Evolutionary conservation across 768 basidiomycete genomes (phyloP).

Genomic region (Lenzites betulinus): DNA sequence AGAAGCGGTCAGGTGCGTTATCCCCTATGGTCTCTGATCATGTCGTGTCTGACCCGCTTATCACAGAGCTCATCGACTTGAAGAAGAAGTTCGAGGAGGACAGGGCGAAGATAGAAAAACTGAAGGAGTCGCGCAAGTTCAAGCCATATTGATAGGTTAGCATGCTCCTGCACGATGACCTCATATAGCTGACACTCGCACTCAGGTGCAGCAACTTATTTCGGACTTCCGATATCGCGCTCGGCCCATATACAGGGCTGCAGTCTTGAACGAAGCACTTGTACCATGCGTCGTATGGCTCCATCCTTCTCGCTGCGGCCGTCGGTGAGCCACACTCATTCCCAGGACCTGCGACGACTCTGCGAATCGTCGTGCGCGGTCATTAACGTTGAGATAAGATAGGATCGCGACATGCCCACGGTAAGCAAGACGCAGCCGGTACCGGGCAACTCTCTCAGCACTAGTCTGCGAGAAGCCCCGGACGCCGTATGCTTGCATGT

Average conservation of each 20-base stretch:
- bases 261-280: not conserved
- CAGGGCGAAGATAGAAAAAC: constrained; percentile 79
- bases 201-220: not conserved
- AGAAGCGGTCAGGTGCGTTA: constrained; percentile 76
- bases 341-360: not conserved
- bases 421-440: not conserved
- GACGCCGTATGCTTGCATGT: constrained; percentile 12
- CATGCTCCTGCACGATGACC: not conserved
- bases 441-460: constrained; percentile 7
- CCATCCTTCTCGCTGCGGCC: not conserved
- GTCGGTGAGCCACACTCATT: not conserved
- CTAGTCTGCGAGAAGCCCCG: constrained; percentile 3
- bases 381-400: constrained; percentile 12
- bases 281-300: not conserved
- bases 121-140: constrained; percentile 80
- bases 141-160: constrained; percentile 72
- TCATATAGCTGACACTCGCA: not conserved
- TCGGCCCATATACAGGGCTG: too few species aligned
- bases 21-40: not conserved
- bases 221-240: not conserved
- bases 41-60: not conserved
- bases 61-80: constrained; percentile 55
- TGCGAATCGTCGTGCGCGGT: not conserved
- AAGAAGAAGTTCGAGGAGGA: constrained; percentile 87
- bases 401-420: constrained; percentile 1